Evolutionary conservation across 805 yeast species (phyloP), one percentile per base, ranked within the genome.

Genomic region (Nakazawaea pomicola): DNA sequence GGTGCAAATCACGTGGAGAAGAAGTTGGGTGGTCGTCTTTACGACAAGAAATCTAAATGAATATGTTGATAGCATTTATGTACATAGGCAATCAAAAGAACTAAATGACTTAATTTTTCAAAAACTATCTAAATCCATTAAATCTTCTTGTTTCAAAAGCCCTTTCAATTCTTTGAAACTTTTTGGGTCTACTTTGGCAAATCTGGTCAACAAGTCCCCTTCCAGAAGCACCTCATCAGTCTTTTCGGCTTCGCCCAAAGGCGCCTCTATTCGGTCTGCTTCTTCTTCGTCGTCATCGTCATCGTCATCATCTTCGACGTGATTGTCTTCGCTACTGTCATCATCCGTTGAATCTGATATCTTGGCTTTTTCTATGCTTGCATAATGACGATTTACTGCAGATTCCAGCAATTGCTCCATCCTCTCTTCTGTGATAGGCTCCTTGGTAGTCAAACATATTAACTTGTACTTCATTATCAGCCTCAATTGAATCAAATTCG

Each of bases 391-490:
- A 49, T 57, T 62, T 46, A 36, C 25, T 20, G 66, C 65, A 7
- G 66, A 57, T n/a, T 50, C 58, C 24, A 65, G 52, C 46, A 83
- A 68, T 42, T 70, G 70, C 10, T 64, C 61, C 43, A 68, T 60
- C 53, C 64, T 67, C 33, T 49, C 59, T 36, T 55, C 52, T 48
- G 73, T 71, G 45, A 79, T 49, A 27, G 68, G 56, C 53, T 67
- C 65, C 48, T 76, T 71, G 61, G 60, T 73, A 60, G 74, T 76
- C 35, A 84, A 59, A 46, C 80, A 74, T 16, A 74, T 74, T 41
- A 89, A 61, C 56, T 88, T 89, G 51, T 83, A 83, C 50, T 87
- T 71, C 44, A 88, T 71, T 15, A 90, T 71, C 37, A 79, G 67
- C 50, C 96, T 70, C 3, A 88, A 62, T 21, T 79, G 77, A 20